Percentiles rank a stretch among this genome's conserved stretches.
These are phyloP conservation scores for Beauveria sp. DNA, from an alignment of 2,329 filamentous ascomycete species.

Conservation along the genomic window DNA sequence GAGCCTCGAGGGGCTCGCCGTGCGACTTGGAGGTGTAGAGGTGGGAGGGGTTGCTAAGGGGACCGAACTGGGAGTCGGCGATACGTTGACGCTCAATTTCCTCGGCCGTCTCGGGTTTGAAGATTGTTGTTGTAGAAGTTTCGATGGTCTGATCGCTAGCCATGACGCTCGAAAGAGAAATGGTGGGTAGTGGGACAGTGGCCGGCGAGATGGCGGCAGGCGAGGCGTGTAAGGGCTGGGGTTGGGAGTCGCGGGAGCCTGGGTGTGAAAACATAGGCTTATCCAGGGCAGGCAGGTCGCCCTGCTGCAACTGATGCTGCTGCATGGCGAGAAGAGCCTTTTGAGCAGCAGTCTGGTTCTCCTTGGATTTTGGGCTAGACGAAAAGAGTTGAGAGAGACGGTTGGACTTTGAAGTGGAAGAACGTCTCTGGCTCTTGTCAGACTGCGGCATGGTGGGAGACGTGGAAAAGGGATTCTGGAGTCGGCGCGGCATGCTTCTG, in stretches of 20 bases:
- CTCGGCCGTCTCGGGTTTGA: conserved; percentile 78
- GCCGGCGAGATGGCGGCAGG: conserved; percentile 62
- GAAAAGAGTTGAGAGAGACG: conserved; percentile 80
- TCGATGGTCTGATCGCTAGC: conserved; percentile 68
- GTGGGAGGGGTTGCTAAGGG: conserved; percentile 71
- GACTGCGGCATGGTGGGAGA: conserved; percentile 38
- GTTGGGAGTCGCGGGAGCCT: conserved; percentile 1
- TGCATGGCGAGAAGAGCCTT: conserved; percentile 62
- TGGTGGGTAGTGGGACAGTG: conserved; percentile 75
- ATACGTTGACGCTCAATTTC: conserved; percentile 69
- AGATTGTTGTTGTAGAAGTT: conserved; percentile 67
- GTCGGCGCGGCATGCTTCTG: conserved; percentile 51
- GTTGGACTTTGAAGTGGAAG: conserved; percentile 61
- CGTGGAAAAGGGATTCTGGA: conserved; percentile 49
- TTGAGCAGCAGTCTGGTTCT: conserved; percentile 51
- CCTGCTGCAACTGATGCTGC: conserved; percentile 29
- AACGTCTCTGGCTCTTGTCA: conserved; percentile 49
- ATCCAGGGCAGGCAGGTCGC: neutral
- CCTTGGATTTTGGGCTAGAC: conserved; percentile 67
- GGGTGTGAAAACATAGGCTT: neutral
- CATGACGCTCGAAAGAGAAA: conserved; percentile 81
- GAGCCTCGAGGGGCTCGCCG: conserved; percentile 70
- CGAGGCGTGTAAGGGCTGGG: conserved; percentile 29
- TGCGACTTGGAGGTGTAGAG: conserved; percentile 84
- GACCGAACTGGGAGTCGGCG: conserved; percentile 86